Base-by-base conservation (phyloP, 2,329 filamentous ascomycete species). In the Lecanicillium sp. region DNA sequence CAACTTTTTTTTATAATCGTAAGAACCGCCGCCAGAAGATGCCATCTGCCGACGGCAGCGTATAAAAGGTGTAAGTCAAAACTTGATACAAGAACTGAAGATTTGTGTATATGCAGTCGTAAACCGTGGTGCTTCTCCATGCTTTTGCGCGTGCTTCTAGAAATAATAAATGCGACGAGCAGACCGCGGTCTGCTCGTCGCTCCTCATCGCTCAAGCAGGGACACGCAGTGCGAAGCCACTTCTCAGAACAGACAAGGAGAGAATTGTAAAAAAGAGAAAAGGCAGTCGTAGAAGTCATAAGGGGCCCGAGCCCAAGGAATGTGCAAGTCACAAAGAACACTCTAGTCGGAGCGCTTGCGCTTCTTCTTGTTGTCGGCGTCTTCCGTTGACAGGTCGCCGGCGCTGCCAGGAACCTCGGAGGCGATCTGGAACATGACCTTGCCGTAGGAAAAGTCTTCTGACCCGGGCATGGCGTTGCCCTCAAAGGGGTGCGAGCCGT, bases 371-470 rank as follows among this genome's bases (percentile, higher is more conserved):
- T 71, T 65, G 52, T 73, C 72, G 54, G 67, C 67, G 40, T 76
- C 75, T 19, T 79, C 77, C 3, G 76, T 78, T 2, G 77, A 78
- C 30, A 69, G 56, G n/a, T 81, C 78, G 58, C 73, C 79, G 11
- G 71, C 70, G 58, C 78, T 87, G 54, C 83, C 83, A 30, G 86
- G 81, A 44, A 86, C 77, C 57, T 86, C 84, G 24, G 86, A 78
- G 23, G 87, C 83, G 48, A 89, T 82, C 65, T 90, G 86, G 72
- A 90, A 94, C 53, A 95, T 79, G 35, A 88, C 85, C 61, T 84
- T 84, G 56, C 88, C 87, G 51, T 88, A 78, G 56, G 75, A 74
- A 50, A 83, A 81, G 52, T 88, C 84, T n/a, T 82, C 78, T 12
- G 66, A 57, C 5, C 64, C 63, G 14, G 67, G 62, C 66, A 70